Percentiles rank a stretch among this genome's conserved stretches.
Conservation (phyloP, 352 stramenopile species). For the Phytopythium cucurbitacearum region DNA sequence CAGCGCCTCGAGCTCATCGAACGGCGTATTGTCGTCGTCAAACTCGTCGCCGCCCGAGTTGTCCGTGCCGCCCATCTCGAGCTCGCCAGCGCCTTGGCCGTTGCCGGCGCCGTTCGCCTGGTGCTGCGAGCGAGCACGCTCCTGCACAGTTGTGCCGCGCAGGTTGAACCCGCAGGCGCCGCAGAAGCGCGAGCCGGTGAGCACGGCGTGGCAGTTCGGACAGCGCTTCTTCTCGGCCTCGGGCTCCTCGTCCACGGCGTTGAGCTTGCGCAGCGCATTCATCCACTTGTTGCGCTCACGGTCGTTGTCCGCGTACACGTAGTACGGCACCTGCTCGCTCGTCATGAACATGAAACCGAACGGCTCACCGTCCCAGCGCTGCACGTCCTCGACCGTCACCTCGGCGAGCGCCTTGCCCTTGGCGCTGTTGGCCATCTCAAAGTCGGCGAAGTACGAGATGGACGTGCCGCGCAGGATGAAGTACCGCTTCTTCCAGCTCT, state of each 20-base stretch:
- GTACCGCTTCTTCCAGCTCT: slow-evolving; percentile 90
- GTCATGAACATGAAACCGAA: slow-evolving; percentile 91
- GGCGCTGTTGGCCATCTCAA: slow-evolving; percentile 78
- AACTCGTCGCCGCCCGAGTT: slow-evolving; percentile 63
- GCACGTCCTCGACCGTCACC: slow-evolving; percentile 79
- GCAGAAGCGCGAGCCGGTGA: slow-evolving; percentile 86
- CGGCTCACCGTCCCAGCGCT: slow-evolving; percentile 80
- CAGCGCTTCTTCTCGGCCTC: slow-evolving; percentile 82
- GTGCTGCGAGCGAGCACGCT: slow-evolving; percentile 22
- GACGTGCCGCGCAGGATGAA: slow-evolving; percentile 78
- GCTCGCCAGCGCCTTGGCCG: slow-evolving; percentile 11
- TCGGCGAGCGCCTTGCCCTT: slow-evolving; percentile 79
- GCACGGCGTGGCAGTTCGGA: slow-evolving; percentile 75
- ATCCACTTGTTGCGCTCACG: slow-evolving; percentile 87
- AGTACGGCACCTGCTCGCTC: slow-evolving; percentile 86
- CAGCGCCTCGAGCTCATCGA: slow-evolving; percentile 84
- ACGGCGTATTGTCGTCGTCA: slow-evolving; percentile 77
- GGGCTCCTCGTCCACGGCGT: slow-evolving; percentile 58
- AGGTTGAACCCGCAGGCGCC: slow-evolving; percentile 86
- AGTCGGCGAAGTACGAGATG: slow-evolving; percentile 84
- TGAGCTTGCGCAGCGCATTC: slow-evolving; percentile 79
- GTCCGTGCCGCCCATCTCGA: background rate
- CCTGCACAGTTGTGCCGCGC: slow-evolving; percentile 62
- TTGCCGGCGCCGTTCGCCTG: slow-evolving; percentile 2
- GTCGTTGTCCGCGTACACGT: slow-evolving; percentile 88